Conservation (phyloP, 2,329 filamentous ascomycete species). For the Nemania sp. region DNA sequence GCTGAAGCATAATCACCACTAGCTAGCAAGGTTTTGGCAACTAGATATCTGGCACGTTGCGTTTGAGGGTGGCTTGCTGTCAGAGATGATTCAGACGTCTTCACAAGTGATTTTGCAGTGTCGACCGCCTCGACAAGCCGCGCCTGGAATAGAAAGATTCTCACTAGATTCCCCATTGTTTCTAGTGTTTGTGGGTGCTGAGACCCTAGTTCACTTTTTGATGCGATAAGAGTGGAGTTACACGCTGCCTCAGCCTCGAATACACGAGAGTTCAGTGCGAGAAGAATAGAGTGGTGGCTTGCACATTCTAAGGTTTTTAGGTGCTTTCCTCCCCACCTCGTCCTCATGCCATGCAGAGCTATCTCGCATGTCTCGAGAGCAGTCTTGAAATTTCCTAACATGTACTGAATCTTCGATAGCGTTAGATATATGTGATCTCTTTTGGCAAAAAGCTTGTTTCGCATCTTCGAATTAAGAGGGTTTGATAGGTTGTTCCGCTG, state of each 20-base stretch:
- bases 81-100: not conserved
- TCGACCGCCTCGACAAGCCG: not conserved
- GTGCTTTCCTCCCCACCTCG: not conserved
- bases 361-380: not conserved
- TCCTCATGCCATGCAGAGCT: not conserved
- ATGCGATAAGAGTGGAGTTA: not conserved
- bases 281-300: constrained; percentile 3
- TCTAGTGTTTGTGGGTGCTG: constrained; percentile 1
- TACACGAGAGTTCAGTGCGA: constrained; percentile 6
- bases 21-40: not conserved
- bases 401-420: constrained; percentile 3
- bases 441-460: not conserved
- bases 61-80: constrained; percentile 1
- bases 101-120: not conserved
- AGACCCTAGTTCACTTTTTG: not conserved
- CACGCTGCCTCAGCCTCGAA: not conserved
- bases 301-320: not conserved
- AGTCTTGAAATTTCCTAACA: constrained; percentile 1
- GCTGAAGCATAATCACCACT: not conserved
- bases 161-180: not conserved
- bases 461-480: not conserved
- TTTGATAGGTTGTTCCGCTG: not conserved
- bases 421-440: not conserved
- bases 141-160: not conserved
- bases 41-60: not conserved